Base-by-base conservation (phyloP, 2,329 filamentous ascomycete species). In the Ophiosphaerella narmari region DNA sequence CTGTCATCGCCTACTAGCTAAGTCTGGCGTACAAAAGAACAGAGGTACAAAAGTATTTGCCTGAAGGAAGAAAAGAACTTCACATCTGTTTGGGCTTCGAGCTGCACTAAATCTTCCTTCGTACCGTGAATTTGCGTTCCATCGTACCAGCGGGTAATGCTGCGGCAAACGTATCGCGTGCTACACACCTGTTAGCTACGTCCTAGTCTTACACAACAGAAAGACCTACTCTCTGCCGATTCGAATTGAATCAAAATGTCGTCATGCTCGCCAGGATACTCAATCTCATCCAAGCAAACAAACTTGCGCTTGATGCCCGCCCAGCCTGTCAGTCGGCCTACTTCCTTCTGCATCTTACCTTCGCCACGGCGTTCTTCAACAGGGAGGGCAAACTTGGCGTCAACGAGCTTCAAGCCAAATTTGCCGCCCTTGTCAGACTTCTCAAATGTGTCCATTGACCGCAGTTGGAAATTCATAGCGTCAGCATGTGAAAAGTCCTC, bases 191-290 rank as follows among this genome's bases (percentile, higher is more conserved):
- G 53, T 74, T 47, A 74, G 69, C 52, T n/a, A 9, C 4, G 9
- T 43, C n/a, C n/a, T 2, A 24, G 9, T 33, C 21, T 1, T 32
- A 13, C 16, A 21, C 18, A 16, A 29, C 24, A 13, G 23, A 37
- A 34, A 7, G 16, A 80, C 87, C 78, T 74, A 91, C 89, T 88
- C 65, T 82, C 78, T 69, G 90, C 88, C 39, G 81, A 86, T 57
- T 96, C 91, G 78, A 97, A 97, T 53, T 87, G 75, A 65, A 97
- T 86, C 9, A 87, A 83, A 60, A 97, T 90, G 75, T 97, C 92
- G 71, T 96, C 92, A 74, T 96, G 91, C 75, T 96, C 92, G 43
- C 90, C 90, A 1, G 91, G 90, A 72, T 95, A 89, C 63, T 96
- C 91, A 14, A 91, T 87, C 72, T 91, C 84, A 72, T 96, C 92